Percentiles rank a stretch among this genome's conserved stretches.
Conservation (phyloP, 1,284 basidiomycete species). For the Ceratobasidium sp. region DNA sequence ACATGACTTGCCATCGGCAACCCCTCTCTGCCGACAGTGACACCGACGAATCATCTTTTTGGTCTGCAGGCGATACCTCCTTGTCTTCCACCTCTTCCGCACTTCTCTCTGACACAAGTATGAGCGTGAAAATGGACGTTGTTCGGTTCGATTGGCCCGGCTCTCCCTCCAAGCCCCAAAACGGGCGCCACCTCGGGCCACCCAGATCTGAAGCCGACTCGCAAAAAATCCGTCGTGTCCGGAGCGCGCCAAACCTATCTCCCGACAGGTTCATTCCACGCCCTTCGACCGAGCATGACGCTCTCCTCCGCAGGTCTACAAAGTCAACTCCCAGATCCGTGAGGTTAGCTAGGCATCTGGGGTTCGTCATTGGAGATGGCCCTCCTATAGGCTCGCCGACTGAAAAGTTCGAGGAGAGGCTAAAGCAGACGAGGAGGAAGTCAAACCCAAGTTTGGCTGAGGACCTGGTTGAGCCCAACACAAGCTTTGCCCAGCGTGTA, state of each 20-base stretch:
- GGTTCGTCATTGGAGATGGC: conserved; percentile 28
- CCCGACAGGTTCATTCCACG: conserved; percentile 30
- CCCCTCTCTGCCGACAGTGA: conserved; percentile 15
- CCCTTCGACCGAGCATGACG: conserved; percentile 3
- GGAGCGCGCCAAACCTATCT: conserved; percentile 21
- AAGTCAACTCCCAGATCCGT: conserved; percentile 32
- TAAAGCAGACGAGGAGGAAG: not conserved
- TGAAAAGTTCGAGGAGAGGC: conserved; percentile 12
- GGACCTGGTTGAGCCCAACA: not conserved
- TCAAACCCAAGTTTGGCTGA: not conserved
- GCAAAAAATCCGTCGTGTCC: conserved; percentile 16
- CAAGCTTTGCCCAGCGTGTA: conserved; percentile 6
- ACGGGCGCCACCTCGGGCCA: not conserved
- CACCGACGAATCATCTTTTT: conserved; percentile 34
- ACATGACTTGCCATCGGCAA: conserved; percentile 22
- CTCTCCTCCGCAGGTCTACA: conserved; percentile 13
- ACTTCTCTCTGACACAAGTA: conserved; percentile 21
- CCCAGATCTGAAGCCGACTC: not conserved
- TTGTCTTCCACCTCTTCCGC: conserved; percentile 17
- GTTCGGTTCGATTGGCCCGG: conserved; percentile 37
- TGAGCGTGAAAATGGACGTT: conserved; percentile 36
- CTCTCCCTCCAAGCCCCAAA: conserved; percentile 3
- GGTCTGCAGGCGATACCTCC: conserved; percentile 28
- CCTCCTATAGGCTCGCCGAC: conserved; percentile 1
- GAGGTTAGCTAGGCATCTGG: conserved; percentile 26